A percentile compares a stretch with the other conserved stretches of the same genome.
These are phyloP conservation scores for Lachnellula suecica DNA, from an alignment of 2,329 filamentous ascomycete genomes.

Conservation along the genomic window DNA sequence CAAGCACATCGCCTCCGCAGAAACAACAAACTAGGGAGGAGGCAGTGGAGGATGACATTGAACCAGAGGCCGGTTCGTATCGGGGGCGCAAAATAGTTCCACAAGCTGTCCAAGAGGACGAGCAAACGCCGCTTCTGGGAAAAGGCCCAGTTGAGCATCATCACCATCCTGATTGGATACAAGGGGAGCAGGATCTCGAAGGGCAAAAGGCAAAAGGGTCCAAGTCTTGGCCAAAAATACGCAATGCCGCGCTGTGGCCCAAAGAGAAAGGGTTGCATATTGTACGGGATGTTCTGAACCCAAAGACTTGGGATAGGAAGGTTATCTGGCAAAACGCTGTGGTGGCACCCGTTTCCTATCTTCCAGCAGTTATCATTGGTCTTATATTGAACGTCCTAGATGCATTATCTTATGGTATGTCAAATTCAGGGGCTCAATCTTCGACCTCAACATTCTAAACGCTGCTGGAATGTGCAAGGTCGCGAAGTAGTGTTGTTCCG, in stretches of 20 bases:
- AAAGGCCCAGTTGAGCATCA: conserved; percentile 16
- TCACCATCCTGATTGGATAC: conserved; percentile 30
- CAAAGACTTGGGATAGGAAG: conserved; percentile 70
- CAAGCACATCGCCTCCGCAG: conserved; percentile 21
- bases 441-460: not conserved
- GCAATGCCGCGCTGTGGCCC: conserved; percentile 23
- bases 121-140: conserved; percentile 30
- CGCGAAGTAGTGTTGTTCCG: too few relatives aligned
- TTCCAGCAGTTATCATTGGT: conserved; percentile 87
- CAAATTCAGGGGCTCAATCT: not conserved
- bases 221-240: conserved; percentile 30
- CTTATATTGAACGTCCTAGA: conserved; percentile 90
- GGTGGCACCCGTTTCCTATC: conserved; percentile 64
- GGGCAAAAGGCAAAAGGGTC: conserved; percentile 19
- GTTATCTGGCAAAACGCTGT: conserved; percentile 64
- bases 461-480: too few relatives aligned
- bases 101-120: conserved; percentile 24
- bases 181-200: conserved; percentile 32
- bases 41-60: conserved; percentile 9
- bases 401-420: conserved; percentile 83
- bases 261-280: conserved; percentile 18
- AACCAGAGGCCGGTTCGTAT: conserved; percentile 3
- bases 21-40: conserved; percentile 4
- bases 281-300: conserved; percentile 46
- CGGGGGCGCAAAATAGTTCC: conserved; percentile 23